Percentiles rank a stretch among this genome's conserved stretches.
These are phyloP conservation scores for Plantago lanceolata DNA, from an alignment of 305 asterid genomes.

Conservation along the genomic window DNA sequence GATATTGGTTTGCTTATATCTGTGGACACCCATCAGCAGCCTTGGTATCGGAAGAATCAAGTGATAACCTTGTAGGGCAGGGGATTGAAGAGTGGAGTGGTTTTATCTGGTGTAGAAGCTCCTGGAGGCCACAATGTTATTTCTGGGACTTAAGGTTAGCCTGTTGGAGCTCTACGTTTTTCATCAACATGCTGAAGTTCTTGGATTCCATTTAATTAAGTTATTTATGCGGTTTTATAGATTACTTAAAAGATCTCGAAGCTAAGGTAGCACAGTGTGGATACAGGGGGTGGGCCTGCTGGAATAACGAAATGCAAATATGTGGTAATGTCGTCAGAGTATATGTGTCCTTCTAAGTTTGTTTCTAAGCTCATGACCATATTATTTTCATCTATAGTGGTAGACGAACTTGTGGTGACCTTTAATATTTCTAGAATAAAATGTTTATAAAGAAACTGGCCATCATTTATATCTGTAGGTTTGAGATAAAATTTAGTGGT, in stretches of 20 bases:
- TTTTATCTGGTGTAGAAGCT: conserved; percentile 69
- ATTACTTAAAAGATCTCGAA: conserved; percentile 42
- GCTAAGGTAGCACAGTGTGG: conserved; percentile 58
- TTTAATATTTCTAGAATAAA: background rate
- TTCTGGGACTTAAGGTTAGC: conserved; percentile 54
- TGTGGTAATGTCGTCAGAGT: conserved; percentile 50
- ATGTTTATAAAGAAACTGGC: background rate
- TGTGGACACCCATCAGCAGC: conserved; percentile 53
- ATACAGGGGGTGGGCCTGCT: conserved; percentile 69
- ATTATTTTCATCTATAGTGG: background rate
- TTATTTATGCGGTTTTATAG: conserved; percentile 24
- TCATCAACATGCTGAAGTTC: background rate
- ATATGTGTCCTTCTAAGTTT: conserved; percentile 44
- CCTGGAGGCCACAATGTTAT: conserved; percentile 77
- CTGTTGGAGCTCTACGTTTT: background rate
- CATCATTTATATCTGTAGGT: background rate
- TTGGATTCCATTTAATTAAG: background rate
- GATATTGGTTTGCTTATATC: conserved; percentile 39
- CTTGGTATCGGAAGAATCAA: conserved; percentile 34
- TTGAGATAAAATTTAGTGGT: no score
- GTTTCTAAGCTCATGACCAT: conserved; percentile 8
- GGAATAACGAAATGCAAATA: conserved; percentile 63
- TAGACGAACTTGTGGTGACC: background rate
- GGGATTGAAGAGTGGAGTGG: conserved; percentile 51
- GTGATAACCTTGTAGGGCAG: conserved; percentile 24